Conservation (phyloP, 2,329 filamentous ascomycete genomes). For the Lachnellula suecica region DNA sequence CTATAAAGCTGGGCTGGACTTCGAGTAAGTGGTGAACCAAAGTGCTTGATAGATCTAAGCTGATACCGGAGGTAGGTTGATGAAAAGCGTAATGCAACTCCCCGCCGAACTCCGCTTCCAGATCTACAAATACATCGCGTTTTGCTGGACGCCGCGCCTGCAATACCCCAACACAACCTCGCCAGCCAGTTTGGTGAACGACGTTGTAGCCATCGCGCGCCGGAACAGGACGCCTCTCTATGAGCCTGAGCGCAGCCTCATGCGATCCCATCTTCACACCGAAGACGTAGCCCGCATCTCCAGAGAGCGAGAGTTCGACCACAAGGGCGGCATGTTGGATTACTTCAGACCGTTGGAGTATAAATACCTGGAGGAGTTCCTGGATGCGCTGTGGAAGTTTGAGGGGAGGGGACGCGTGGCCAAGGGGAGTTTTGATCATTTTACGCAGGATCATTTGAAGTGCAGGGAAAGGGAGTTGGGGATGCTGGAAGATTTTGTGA, state of each 20-base stretch:
- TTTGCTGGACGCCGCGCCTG: not conserved
- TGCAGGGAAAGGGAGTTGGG: not conserved
- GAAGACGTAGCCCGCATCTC: not conserved
- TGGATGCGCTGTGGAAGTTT: not conserved
- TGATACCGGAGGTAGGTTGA: not conserved
- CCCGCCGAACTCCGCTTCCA: not conserved
- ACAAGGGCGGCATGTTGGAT: not conserved
- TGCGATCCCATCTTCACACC: not conserved
- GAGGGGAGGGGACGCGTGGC: not conserved
- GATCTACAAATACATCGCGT: not conserved
- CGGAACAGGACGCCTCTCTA: not conserved
- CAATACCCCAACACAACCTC: not conserved
- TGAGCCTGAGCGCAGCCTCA: not conserved
- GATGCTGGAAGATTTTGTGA: not conserved
- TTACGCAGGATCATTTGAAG: not conserved
- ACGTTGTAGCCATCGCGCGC: not conserved
- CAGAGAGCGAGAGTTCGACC: not conserved
- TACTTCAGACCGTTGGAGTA: not conserved
- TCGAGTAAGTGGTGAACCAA: not conserved
- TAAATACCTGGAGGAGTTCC: not conserved
- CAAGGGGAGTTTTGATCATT: not conserved
- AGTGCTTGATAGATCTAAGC: not conserved
- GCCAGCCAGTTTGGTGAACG: no score
- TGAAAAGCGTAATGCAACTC: not conserved
- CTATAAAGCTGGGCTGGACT: not conserved